Conservation (phyloP, 805 yeast genomes). For the Geotrichum ghanense region DNA sequence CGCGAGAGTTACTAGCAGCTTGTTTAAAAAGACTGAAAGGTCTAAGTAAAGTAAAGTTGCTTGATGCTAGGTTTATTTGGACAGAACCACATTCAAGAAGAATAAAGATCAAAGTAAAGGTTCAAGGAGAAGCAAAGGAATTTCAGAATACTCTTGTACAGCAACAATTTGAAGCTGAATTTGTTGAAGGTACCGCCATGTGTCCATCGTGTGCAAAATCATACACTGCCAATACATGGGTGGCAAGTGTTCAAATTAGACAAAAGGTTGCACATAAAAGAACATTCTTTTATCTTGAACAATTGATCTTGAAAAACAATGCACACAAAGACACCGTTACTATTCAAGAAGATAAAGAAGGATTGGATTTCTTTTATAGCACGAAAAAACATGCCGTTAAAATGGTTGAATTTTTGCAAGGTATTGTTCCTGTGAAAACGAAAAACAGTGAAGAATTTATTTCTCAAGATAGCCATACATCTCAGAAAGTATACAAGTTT, state of each 20-base stretch:
- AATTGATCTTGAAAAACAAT: constrained; percentile 79
- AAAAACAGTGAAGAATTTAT: constrained; percentile 86
- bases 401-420: constrained; percentile 79
- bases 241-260: constrained; percentile 93
- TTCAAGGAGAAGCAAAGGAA: constrained; percentile 79
- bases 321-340: constrained; percentile 92
- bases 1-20: constrained; percentile 76
- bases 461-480: constrained; percentile 85
- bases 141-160: constrained; percentile 84
- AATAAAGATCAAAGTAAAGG: constrained; percentile 79
- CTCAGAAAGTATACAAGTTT: constrained; percentile 79
- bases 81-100: constrained; percentile 98
- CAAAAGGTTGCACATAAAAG: constrained; percentile 96
- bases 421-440: constrained; percentile 75
- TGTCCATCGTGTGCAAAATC: constrained; percentile 98
- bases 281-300: constrained; percentile 92
- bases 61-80: constrained; percentile 95
- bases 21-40: constrained; percentile 83
- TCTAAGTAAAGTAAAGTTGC: constrained; percentile 68
- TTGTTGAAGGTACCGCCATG: constrained; percentile 87
- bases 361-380: constrained; percentile 85
- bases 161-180: constrained; percentile 91
- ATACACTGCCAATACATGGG: constrained; percentile 95
- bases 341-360: constrained; percentile 86
- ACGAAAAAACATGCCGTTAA: constrained; percentile 85